Evolutionary conservation across 1,284 basidiomycete genomes (phyloP).

Genomic region (Acaromyces ingoldii): DNA sequence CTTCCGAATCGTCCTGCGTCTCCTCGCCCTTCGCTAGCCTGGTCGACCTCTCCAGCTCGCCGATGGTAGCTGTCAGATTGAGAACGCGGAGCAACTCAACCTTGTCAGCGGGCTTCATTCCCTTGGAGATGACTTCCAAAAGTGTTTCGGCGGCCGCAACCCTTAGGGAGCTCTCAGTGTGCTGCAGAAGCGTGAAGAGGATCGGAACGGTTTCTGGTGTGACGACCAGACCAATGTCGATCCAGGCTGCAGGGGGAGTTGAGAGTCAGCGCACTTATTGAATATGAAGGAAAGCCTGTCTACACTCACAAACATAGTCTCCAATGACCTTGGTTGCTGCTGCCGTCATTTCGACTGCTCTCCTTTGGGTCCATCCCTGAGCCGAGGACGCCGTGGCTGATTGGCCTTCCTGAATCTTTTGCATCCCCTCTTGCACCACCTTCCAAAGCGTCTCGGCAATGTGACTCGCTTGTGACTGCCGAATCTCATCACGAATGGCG

Average conservation of each 20-base stretch:
- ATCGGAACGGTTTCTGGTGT: slow-evolving; percentile 82
- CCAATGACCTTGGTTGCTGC: slow-evolving; percentile 84
- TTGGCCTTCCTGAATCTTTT: slow-evolving; percentile 23
- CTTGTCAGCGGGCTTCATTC: slow-evolving; percentile 87
- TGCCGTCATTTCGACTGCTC: slow-evolving; percentile 74
- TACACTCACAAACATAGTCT: slow-evolving; percentile 81
- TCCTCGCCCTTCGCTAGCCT: slow-evolving; percentile 56
- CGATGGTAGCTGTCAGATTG: slow-evolving; percentile 55
- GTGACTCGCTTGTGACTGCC: slow-evolving; percentile 62
- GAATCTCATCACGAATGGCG: slow-evolving; percentile 47
- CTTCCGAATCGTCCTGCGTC: slow-evolving; percentile 62
- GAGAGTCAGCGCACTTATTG: no score
- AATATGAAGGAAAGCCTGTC: neutral
- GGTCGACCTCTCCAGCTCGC: slow-evolving; percentile 34
- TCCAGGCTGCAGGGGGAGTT: slow-evolving; percentile 62
- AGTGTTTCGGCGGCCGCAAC: slow-evolving; percentile 76
- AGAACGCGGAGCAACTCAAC: slow-evolving; percentile 84
- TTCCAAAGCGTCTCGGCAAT: slow-evolving; percentile 84
- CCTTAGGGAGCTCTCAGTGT: slow-evolving; percentile 56
- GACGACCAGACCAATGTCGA: slow-evolving; percentile 92
- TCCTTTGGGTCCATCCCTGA: slow-evolving; percentile 58
- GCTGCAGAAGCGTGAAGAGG: slow-evolving; percentile 76
- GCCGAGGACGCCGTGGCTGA: neutral
- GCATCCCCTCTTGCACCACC: slow-evolving; percentile 67
- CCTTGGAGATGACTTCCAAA: slow-evolving; percentile 78